phyloP scores from a whole-genome alignment of 192 early-diverging fungal genomes.

The Backusella macrospora region DNA sequence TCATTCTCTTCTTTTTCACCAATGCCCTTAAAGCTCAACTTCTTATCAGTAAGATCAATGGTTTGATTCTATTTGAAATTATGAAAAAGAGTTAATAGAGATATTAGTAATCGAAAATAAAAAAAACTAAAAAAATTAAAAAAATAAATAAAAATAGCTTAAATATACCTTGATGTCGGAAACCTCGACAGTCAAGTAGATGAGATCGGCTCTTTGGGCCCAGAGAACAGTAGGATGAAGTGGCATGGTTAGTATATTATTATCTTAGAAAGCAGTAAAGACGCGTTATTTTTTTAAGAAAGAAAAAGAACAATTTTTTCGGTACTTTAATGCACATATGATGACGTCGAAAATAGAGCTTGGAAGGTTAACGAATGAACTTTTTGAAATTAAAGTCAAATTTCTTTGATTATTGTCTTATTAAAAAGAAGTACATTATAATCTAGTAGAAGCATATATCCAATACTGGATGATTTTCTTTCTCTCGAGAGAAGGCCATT shows the following conservation, averaged over 20 bases:
- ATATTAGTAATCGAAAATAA: not conserved
- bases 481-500: too few relatives aligned
- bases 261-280: not conserved
- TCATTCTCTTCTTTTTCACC: constrained; percentile 58
- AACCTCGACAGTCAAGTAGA: constrained; percentile 85
- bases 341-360: not conserved
- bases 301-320: not conserved
- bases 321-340: not conserved
- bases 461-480: too few relatives aligned
- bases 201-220: constrained; percentile 83
- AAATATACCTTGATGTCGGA: constrained; percentile 60
- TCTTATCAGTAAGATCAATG: constrained; percentile 32
- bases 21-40: constrained; percentile 67
- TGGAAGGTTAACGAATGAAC: too few relatives aligned
- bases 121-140: not conserved
- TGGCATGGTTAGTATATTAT: constrained; percentile 31
- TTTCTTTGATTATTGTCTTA: too few relatives aligned
- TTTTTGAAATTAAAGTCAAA: too few relatives aligned
- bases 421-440: too few relatives aligned
- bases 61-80: constrained; percentile 28
- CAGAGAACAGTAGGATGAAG: constrained; percentile 79
- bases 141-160: not conserved
- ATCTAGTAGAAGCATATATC: too few relatives aligned
- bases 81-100: not conserved
- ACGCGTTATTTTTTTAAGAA: constrained; percentile 20